These are phyloP conservation scores for Vitis hybrid DNA, from an alignment of 177 flowering plant species.

Conservation along the genomic window DNA sequence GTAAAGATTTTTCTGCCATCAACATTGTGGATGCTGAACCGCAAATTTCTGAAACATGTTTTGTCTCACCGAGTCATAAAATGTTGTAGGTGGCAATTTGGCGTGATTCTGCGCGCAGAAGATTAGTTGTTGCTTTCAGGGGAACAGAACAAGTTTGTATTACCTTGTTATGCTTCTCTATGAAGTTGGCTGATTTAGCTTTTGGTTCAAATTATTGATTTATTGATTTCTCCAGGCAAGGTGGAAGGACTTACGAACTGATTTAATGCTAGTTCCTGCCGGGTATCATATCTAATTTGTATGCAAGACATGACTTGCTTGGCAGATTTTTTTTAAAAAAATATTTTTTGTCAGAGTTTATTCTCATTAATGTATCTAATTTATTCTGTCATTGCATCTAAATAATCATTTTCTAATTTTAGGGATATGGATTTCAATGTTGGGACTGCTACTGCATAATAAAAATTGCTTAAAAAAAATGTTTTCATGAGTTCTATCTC, in stretches of 20 bases:
- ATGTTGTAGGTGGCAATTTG: conserved; percentile 85
- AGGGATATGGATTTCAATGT: not conserved
- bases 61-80: conserved; percentile 10
- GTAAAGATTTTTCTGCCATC: conserved; percentile 28
- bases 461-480: not conserved
- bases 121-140: conserved; percentile 92
- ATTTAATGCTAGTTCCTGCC: conserved; percentile 88
- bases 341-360: not conserved
- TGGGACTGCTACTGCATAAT: not conserved
- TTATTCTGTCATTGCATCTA: not conserved
- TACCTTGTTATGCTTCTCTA: not conserved
- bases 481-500: no score
- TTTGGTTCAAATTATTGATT: conserved; percentile 9
- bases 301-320: not conserved
- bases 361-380: not conserved
- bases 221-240: conserved; percentile 49
- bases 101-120: conserved; percentile 71
- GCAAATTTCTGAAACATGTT: not conserved
- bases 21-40: not conserved
- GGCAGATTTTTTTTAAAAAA: not conserved
- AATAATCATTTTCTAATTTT: not conserved
- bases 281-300: conserved; percentile 48
- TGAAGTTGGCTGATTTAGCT: not conserved
- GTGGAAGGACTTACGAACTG: conserved; percentile 95
- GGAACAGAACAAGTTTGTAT: conserved; percentile 90